Base-by-base conservation (phyloP, 441 rosid genomes). In the Populus trichocarpa region DNA sequence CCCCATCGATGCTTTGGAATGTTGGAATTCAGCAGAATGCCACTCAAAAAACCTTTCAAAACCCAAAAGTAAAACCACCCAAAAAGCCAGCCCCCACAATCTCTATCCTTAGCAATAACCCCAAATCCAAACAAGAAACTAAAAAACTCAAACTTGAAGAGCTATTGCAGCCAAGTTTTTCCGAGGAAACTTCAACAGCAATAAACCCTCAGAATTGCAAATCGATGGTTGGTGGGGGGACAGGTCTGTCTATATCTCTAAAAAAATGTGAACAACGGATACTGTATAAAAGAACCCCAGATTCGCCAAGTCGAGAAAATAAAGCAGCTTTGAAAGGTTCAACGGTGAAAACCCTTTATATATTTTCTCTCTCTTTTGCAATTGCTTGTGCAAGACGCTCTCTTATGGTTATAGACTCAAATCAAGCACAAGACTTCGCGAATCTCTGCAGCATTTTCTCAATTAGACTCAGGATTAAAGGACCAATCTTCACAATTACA, bases 1-100 rank as follows among this genome's bases (percentile, higher is more conserved):
- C 86, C 88, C 88, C 91, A 89, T 88, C 84, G 88, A 88, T 88
- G 88, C 89, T 80, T 79, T 46, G 73, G 65, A 79, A 65, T 65
- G 57, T 71, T n/a, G 35, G 64, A 77, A 70, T 68, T 80, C 85
- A 82, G 79, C 73, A 67, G 83, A 73, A 83, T 68, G 81, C 81
- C 83, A 46, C 77, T 77, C 69, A 67, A 68, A 53, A 72, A 76
- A 46, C 75, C 82, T 69, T 36, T 67, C 32, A 63, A 81, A 71
- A 71, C 66, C 78, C 66, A 38, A 64, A n/a, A 65, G 11, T 18
- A 36, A 79, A 69, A 73, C 38, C 63, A 69, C 70, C 80, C 70
- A 57, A n/a, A 36, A 77, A 70, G 53, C 25, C 79, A 78, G 42
- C 38, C 42, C 40, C 53, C 69, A 53, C 36, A 50, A 66, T 57